Evolutionary conservation across 805 yeast species (phyloP).

Genomic region (Pichia exigua): DNA sequence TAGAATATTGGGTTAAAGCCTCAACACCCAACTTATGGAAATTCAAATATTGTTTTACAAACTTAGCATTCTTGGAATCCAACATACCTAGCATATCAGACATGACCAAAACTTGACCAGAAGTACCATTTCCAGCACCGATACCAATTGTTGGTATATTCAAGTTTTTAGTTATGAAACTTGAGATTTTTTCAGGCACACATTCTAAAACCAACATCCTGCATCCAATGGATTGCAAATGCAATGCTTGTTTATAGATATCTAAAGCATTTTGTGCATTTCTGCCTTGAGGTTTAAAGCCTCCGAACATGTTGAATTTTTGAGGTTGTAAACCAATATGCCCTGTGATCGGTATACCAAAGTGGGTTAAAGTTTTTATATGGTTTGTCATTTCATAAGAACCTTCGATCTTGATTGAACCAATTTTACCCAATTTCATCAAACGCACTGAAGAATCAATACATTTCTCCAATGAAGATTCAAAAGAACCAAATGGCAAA

Average conservation of each 20-base stretch:
- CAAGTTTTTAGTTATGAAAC: conserved; percentile 50
- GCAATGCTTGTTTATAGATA: conserved; percentile 59
- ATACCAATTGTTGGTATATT: conserved; percentile 85
- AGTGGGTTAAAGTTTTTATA: conserved; percentile 45
- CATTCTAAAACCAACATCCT: conserved; percentile 76
- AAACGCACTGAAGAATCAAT: conserved; percentile 46
- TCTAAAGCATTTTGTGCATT: conserved; percentile 45
- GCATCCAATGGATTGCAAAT: conserved; percentile 69
- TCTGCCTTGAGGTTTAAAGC: conserved; percentile 82
- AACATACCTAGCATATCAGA: conserved; percentile 77
- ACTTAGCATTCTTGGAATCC: conserved; percentile 48
- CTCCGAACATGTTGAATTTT: conserved; percentile 68
- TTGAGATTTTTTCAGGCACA: conserved; percentile 67
- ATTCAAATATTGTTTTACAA: conserved; percentile 63
- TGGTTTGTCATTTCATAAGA: conserved; percentile 51
- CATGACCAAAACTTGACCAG: conserved; percentile 88
- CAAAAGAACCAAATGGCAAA: conserved; percentile 84
- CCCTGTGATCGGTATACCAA: conserved; percentile 86
- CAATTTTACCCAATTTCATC: conserved; percentile 48
- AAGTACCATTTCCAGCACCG: conserved; percentile 81
- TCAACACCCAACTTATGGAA: conserved; percentile 39
- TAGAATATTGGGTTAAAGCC: conserved; percentile 46
- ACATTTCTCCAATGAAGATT: conserved; percentile 55
- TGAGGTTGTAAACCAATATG: conserved; percentile 95
- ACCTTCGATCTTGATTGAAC: conserved; percentile 84